These are phyloP conservation scores for Stemphylium lycopersici DNA, from an alignment of 2,329 filamentous ascomycete genomes.

Conservation along the genomic window DNA sequence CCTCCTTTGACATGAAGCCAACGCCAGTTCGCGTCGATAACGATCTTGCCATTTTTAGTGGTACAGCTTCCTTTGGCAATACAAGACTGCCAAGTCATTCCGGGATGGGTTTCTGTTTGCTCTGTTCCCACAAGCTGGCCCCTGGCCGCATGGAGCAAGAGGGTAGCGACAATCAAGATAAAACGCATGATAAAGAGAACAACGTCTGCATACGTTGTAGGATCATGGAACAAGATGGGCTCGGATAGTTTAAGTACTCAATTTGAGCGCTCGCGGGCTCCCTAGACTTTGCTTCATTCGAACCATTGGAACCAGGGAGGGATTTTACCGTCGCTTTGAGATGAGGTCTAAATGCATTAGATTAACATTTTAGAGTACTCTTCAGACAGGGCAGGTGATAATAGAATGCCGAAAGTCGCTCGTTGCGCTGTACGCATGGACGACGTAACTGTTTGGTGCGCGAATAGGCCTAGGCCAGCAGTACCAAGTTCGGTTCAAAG, in stretches of 20 bases:
- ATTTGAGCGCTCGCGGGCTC: not conserved
- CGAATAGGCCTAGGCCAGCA: no score
- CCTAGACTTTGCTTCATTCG: no score
- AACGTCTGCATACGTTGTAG: not conserved
- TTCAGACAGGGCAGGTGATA: no score
- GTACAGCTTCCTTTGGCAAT: slow-evolving; percentile 47
- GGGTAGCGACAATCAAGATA: slow-evolving; percentile 50
- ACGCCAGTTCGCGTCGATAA: slow-evolving; percentile 56
- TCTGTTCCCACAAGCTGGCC: slow-evolving; percentile 54
- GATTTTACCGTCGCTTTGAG: no score
- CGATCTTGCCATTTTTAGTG: slow-evolving; percentile 42
- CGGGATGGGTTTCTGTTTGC: slow-evolving; percentile 49
- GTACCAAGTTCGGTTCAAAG: no score
- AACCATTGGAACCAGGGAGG: no score
- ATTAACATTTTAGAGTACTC: no score
- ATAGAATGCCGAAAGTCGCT: no score
- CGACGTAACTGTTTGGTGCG: no score
- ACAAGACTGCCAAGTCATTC: slow-evolving; percentile 47
- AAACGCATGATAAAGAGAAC: slow-evolving; percentile 32
- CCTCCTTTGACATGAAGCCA: slow-evolving; percentile 53
- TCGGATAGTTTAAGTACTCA: not conserved
- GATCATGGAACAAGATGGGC: not conserved
- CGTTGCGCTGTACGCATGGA: no score
- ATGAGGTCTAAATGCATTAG: no score
- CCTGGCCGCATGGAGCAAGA: slow-evolving; percentile 51